Base-by-base conservation (phyloP, 768 basidiomycete genomes). In the Pulveroboletus sp. region DNA sequence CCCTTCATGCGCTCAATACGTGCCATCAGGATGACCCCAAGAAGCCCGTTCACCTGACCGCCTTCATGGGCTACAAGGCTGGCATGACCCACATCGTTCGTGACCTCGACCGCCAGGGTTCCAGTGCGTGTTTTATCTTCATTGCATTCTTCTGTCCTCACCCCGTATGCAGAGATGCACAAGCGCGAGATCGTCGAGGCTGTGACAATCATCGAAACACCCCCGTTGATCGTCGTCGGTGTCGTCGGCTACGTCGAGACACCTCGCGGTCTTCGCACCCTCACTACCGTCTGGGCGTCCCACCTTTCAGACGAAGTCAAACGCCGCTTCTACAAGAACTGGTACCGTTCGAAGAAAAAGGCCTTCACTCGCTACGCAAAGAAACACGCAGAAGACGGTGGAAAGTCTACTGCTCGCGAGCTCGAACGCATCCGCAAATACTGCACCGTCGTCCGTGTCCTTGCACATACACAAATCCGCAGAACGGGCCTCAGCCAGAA, bases 271-370 rank as follows among this genome's bases (percentile, higher is more conserved):
- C 86, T 99, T 58, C 93, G 96, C 68, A 92, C 93, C 37, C 88
- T 99, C 67, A 98, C 96, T 67, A 99, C 96, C 54, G 94, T 96
- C 71, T 92, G 89, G 96, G 94, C 96, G 41, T 89, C 90, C 61
- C 96, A 99, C 73, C 82, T 99, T 38, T 94, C 92, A 35, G 96
- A 97, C 71, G 94, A 97, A 71, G 70, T 98, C 71, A 99, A 95
- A 76, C 91, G 96, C 67, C 85, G 96, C 62, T 97, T 99, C 86
- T 97, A 98, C 88, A 94, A 93, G 82, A 96, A 95, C 83, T 97
- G 95, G 94, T 98, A 98, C 81, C 86, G 91, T 62, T 95, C 93
- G 43, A 99, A 99, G 89, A 98, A 98, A 84, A 99, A 99, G 86
- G 96, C 96, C 36, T 99, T 98, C 84, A 99, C 96, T 66, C 92